Conservation (phyloP, 1,284 basidiomycete species). For the Moesziomyces aphidis region DNA sequence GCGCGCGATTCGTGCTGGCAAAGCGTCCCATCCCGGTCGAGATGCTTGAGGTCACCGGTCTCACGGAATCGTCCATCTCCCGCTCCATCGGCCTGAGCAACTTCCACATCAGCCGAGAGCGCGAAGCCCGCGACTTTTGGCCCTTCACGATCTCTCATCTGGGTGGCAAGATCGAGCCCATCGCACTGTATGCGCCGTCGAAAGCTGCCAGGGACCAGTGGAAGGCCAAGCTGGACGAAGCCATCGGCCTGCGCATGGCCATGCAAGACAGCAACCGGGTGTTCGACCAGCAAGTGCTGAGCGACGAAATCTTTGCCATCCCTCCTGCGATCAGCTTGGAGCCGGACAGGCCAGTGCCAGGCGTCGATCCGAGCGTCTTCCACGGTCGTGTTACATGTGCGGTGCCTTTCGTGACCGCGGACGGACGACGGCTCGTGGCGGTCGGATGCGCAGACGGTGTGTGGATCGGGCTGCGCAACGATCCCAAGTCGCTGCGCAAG, state of each 20-base stretch:
- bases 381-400: constrained; percentile 93
- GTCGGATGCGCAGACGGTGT: constrained; percentile 95
- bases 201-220: constrained; percentile 81
- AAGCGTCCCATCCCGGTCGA: constrained; percentile 64
- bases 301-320: constrained; percentile 66
- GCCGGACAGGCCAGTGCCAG: constrained; percentile 38
- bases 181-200: constrained; percentile 84
- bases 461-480: constrained; percentile 93
- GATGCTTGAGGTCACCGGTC: constrained; percentile 60
- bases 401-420: constrained; percentile 79
- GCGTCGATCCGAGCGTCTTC: constrained; percentile 80
- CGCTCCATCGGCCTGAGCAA: constrained; percentile 60
- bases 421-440: constrained; percentile 85
- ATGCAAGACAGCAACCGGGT: constrained; percentile 91
- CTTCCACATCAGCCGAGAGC: constrained; percentile 55
- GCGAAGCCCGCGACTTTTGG: constrained; percentile 59
- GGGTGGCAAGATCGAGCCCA: constrained; percentile 54
- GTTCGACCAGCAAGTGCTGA: constrained; percentile 64
- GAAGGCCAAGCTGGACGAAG: constrained; percentile 89
- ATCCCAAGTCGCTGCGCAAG: constrained; percentile 85
- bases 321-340: constrained; percentile 39
- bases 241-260: constrained; percentile 82
- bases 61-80: constrained; percentile 55
- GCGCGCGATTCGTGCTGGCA: constrained; percentile 50
- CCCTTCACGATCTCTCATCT: constrained; percentile 62